Evolutionary conservation across 177 flowering plant species (phyloP).

Genomic region (Telopea speciosissima): DNA sequence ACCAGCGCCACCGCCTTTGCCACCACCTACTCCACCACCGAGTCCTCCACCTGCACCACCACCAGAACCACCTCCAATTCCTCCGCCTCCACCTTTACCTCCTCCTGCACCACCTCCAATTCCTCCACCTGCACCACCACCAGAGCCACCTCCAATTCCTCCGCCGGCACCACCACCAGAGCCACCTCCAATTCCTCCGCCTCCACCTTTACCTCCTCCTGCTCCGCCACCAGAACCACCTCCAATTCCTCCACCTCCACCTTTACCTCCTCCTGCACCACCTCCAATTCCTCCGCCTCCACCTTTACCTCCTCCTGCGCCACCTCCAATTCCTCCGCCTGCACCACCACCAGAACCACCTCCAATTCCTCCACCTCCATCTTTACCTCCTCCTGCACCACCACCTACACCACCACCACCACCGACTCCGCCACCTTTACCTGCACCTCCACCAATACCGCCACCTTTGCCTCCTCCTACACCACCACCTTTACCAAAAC

Average conservation of each 20-base stretch:
- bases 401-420: slow-evolving; percentile 15
- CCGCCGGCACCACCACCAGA: not conserved
- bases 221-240: slow-evolving; percentile 1
- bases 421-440: slow-evolving; percentile 10
- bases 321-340: slow-evolving; percentile 18
- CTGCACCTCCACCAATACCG: not conserved
- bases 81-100: too few species aligned
- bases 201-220: not conserved
- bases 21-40: slow-evolving; percentile 15
- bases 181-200: too few species aligned
- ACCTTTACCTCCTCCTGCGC: too few species aligned
- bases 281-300: slow-evolving; percentile 21
- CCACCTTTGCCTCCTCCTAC: slow-evolving; percentile 9
- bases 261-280: slow-evolving; percentile 8
- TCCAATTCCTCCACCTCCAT: slow-evolving; percentile 12
- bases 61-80: not conserved
- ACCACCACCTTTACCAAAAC: not conserved
- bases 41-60: slow-evolving; percentile 1
- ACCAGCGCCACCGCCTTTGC: slow-evolving; percentile 16
- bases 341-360: slow-evolving; percentile 16
- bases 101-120: too few species aligned
- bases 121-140: too few species aligned
- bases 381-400: slow-evolving; percentile 8
- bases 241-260: slow-evolving; percentile 4
- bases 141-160: too few species aligned